These are phyloP conservation scores for Phytopythium kandeliae DNA, from an alignment of 352 stramenopile genomes.

Conservation along the genomic window DNA sequence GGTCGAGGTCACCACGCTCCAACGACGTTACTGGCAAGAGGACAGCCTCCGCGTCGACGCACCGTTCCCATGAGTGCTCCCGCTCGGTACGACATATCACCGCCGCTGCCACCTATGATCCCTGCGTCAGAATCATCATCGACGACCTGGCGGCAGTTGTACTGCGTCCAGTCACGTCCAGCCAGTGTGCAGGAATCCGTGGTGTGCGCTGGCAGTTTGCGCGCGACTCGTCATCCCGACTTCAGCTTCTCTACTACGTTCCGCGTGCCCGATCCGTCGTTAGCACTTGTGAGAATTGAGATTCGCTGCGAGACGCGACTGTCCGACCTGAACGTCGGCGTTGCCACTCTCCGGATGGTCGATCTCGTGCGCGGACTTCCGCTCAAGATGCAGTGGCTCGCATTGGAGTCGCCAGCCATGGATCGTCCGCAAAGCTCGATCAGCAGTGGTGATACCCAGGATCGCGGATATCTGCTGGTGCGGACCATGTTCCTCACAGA, in stretches of 20 bases:
- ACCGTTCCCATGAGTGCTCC: neutral
- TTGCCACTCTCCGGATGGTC: slow-evolving; percentile 27
- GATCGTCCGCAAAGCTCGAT: neutral
- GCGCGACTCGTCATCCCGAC: slow-evolving; percentile 38
- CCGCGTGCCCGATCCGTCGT: slow-evolving; percentile 36
- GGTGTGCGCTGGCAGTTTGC: slow-evolving; percentile 30
- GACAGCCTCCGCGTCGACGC: neutral
- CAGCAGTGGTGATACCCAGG: neutral
- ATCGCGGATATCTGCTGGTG: slow-evolving; percentile 26
- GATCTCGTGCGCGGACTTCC: slow-evolving; percentile 55
- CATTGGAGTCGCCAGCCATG: slow-evolving; percentile 16
- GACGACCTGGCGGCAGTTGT: slow-evolving; percentile 2
- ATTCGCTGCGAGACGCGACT: slow-evolving; percentile 33
- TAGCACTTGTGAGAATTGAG: slow-evolving; percentile 36
- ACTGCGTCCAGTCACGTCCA: slow-evolving; percentile 27
- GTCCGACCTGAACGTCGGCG: slow-evolving; percentile 23
- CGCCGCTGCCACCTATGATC: neutral
- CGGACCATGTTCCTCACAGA: slow-evolving; percentile 60
- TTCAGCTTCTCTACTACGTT: slow-evolving; percentile 34
- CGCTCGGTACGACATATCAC: neutral
- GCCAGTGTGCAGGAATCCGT: slow-evolving; percentile 24
- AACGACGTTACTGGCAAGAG: neutral
- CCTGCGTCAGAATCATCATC: neutral
- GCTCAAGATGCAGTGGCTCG: slow-evolving; percentile 55
- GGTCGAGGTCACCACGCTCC: neutral